Conservation (phyloP, 208 protist species). For the Angomonas deanei region DNA sequence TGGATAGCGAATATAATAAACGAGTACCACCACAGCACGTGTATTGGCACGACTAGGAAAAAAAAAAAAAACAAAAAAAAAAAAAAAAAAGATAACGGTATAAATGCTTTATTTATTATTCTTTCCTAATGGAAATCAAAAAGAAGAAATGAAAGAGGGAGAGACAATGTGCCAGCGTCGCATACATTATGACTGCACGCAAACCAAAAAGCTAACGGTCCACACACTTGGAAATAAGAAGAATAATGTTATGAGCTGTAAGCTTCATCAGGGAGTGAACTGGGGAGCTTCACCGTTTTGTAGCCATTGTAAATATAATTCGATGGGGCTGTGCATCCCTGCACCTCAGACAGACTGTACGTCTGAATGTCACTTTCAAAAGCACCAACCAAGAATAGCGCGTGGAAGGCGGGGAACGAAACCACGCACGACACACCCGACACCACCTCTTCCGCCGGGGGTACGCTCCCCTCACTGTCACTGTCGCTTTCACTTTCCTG, state of each 20-base stretch:
- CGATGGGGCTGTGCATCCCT: constrained; percentile 54
- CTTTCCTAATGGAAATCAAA: too few species aligned
- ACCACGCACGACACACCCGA: constrained; percentile 51
- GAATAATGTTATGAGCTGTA: too few species aligned
- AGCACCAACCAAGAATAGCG: constrained; percentile 69
- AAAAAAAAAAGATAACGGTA: too few species aligned
- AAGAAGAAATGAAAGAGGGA: too few species aligned
- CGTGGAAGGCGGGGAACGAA: constrained; percentile 46
- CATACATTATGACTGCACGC: too few species aligned
- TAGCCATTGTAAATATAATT: constrained; percentile 74
- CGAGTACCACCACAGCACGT: background rate
- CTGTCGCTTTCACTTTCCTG: background rate
- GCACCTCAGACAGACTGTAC: constrained; percentile 56
- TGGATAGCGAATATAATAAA: background rate
- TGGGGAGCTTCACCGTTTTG: constrained; percentile 64
- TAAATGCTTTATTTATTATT: too few species aligned
- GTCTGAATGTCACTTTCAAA: constrained; percentile 63
- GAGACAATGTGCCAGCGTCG: too few species aligned
- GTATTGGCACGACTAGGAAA: constrained; percentile 5
- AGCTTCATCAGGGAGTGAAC: too few species aligned
- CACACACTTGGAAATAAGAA: too few species aligned
- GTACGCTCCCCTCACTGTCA: background rate
- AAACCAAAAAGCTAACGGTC: too few species aligned
- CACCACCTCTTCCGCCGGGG: constrained; percentile 17
- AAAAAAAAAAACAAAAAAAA: background rate